Evolutionary conservation across 2,329 filamentous ascomycete genomes (phyloP).

Genomic region (Clonostachys solani): DNA sequence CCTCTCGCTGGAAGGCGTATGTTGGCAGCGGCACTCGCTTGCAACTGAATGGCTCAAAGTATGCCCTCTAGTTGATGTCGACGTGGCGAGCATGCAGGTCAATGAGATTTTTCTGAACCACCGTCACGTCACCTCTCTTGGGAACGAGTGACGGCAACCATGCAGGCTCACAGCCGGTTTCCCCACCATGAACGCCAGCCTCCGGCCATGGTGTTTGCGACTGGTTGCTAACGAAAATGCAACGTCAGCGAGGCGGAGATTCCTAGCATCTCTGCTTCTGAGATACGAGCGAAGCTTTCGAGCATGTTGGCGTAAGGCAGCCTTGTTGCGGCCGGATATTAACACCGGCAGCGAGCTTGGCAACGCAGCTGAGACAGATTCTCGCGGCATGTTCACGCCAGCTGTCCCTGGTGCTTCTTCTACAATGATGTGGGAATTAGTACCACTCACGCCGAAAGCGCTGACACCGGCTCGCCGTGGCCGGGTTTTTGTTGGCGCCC

Average conservation of each 20-base stretch:
- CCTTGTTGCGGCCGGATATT: constrained; percentile 7
- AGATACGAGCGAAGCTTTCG: constrained; percentile 17
- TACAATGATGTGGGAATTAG: constrained; percentile 34
- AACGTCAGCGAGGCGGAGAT: constrained; percentile 6
- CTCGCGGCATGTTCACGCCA: constrained; percentile 25
- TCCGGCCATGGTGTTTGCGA: not conserved
- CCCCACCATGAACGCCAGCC: not conserved
- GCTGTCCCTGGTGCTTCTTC: constrained; percentile 12
- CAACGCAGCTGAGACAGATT: constrained; percentile 1
- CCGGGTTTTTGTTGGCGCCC: not conserved
- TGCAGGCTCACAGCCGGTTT: constrained; percentile 1
- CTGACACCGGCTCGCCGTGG: constrained; percentile 11
- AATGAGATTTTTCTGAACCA: constrained; percentile 10
- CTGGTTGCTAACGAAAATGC: not conserved
- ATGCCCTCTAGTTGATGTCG: constrained; percentile 18
- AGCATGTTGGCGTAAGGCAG: constrained; percentile 5
- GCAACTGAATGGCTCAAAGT: constrained; percentile 17
- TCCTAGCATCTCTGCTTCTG: constrained; percentile 15
- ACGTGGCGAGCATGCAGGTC: constrained; percentile 16
- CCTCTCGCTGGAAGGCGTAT: constrained; percentile 19
- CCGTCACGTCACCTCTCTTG: constrained; percentile 4
- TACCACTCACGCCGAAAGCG: constrained; percentile 35
- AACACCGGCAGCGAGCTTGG: constrained; percentile 3
- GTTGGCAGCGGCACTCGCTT: constrained; percentile 18
- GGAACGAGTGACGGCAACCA: constrained; percentile 19